Conservation (phyloP, 257 asterid genomes). For the Prunella vulgaris region DNA sequence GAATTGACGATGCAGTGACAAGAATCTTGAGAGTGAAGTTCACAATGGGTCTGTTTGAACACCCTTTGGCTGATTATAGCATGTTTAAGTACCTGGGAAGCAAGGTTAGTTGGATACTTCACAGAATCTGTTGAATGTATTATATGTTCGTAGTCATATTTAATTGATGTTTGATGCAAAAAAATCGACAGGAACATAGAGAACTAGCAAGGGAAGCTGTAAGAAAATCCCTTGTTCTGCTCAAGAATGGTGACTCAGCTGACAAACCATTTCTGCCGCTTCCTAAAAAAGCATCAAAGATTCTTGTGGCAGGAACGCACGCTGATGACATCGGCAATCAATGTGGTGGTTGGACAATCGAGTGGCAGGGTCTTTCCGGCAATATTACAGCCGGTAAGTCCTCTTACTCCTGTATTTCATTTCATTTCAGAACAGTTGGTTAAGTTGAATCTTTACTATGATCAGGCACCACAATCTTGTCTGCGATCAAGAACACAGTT, state of each 20-base stretch:
- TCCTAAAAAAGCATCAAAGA: slow-evolving; percentile 37
- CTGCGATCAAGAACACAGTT: slow-evolving; percentile 35
- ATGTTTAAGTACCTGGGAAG: slow-evolving; percentile 56
- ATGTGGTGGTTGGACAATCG: slow-evolving; percentile 55
- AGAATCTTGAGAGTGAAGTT: slow-evolving; percentile 68
- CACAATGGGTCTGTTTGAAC: slow-evolving; percentile 64
- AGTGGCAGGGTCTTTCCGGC: slow-evolving; percentile 51
- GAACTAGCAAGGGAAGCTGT: slow-evolving; percentile 56
- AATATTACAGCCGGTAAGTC: slow-evolving; percentile 38
- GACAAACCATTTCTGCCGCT: slow-evolving; percentile 35
- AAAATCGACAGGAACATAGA: slow-evolving; percentile 39
- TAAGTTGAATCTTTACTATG: background rate
- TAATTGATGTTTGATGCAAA: background rate
- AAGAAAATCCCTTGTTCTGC: slow-evolving; percentile 47
- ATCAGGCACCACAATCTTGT: slow-evolving; percentile 41
- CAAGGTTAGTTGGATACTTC: slow-evolving; percentile 32
- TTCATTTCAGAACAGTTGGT: background rate
- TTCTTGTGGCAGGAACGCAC: slow-evolving; percentile 49
- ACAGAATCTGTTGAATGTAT: background rate
- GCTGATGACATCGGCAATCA: slow-evolving; percentile 45
- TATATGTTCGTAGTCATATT: background rate
- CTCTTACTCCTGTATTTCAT: background rate
- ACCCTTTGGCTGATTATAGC: slow-evolving; percentile 63
- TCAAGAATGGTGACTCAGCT: slow-evolving; percentile 42
- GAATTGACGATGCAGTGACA: slow-evolving; percentile 67